Evolutionary conservation across 352 stramenopile genomes (phyloP), one percentile per base, ranked within the genome.

Genomic region (Globisporangium spiculum): DNA sequence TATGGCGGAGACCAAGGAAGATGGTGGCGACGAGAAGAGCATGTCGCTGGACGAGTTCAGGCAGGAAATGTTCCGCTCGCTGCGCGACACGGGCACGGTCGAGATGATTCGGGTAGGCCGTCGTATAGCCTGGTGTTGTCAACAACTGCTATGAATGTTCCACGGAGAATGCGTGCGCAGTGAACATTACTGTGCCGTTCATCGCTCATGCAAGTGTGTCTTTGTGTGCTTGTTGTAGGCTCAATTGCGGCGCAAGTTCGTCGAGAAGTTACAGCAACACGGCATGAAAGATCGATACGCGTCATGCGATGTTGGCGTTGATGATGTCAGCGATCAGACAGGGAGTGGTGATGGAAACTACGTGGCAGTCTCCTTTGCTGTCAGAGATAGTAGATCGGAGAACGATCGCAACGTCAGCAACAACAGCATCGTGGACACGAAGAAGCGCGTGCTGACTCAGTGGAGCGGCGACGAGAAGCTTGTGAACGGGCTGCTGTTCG

Each of bases 11-110:
- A 30, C 27, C 6, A 44, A 44, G 26, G 55, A 26, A 3, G 16
- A 26, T 8, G 53, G 12, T 6, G 53, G 53, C 14, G 53, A 38
- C 26, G 55, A 20, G 30, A 46, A 52, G 22, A 75, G 78, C 56
- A 79, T 91, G 77, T 81, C 83, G 63, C 71, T 91, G 50, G 81
- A 91, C 22, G 75, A 88, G 70, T 62, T 91, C 44, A 90, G 88
- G 65, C 73, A 86, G 60, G 75, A 80, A 56, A 91, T 93, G 78
- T 93, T 91, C 72, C 75, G 79, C 60, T 84, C 83, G 7, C 80
- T 93, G 44, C 78, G 78, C 10, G 83, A 91, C 56, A 81, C 78
- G 1, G 83, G 84, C 24, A 86, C 83, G 9, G 71, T 90, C 57
- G 84, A 92, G 34, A 65, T 78, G 22, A 84, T 92, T 52, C 78